Conservation (phyloP, 345 rosid genomes). For the Noccaea caerulescens region DNA sequence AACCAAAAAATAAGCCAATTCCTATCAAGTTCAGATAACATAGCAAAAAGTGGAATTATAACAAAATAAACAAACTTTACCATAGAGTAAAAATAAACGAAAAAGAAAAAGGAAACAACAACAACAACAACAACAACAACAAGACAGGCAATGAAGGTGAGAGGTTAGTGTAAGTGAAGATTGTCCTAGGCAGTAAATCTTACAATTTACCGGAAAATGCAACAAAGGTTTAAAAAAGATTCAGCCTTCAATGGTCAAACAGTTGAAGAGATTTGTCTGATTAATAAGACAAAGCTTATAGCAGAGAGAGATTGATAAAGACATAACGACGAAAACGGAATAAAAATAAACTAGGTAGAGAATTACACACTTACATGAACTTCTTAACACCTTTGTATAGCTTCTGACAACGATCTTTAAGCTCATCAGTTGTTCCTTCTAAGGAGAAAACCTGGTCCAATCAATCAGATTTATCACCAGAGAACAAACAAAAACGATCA, state of each 20-base stretch:
- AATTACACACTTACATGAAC: slow-evolving; percentile 55
- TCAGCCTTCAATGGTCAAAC: slow-evolving; percentile 19
- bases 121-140: background rate
- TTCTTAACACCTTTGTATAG: slow-evolving; percentile 66
- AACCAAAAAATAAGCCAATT: slow-evolving; percentile 13
- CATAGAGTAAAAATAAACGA: background rate
- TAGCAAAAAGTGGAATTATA: slow-evolving; percentile 1
- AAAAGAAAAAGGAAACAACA: background rate
- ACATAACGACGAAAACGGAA: slow-evolving; percentile 32
- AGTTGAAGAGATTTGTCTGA: slow-evolving; percentile 5
- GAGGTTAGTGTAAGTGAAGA: background rate
- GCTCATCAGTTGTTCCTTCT: slow-evolving; percentile 65
- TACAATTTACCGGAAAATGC: background rate
- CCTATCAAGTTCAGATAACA: background rate
- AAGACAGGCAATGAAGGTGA: background rate
- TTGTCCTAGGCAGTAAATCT: background rate
- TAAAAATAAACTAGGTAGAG: background rate
- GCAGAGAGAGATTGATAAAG: slow-evolving; percentile 16
- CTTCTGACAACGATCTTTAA: slow-evolving; percentile 76
- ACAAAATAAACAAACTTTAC: background rate
- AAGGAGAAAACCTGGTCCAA: slow-evolving; percentile 54
- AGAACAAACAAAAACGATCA: background rate
- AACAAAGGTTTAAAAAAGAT: background rate
- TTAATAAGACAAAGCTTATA: slow-evolving; percentile 7
- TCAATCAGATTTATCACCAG: background rate